Evolutionary conservation across 2,329 filamentous ascomycete species (phyloP).

Genomic region (Calcarisporium arbuscula): DNA sequence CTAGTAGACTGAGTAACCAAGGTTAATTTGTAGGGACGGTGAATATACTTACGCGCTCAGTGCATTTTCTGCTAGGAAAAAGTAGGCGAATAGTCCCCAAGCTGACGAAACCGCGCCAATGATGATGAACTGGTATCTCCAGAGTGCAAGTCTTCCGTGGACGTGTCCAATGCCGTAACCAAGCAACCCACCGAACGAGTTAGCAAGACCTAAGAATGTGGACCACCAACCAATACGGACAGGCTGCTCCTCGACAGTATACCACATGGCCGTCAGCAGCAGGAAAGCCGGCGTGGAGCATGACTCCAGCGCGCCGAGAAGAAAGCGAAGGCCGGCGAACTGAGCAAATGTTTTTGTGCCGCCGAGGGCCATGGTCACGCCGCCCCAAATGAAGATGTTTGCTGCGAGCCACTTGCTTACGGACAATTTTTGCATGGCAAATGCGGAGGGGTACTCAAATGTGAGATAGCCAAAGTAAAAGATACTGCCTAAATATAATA

Average conservation of each 20-base stretch:
- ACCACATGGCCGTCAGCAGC: slow-evolving; percentile 1
- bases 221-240: not conserved
- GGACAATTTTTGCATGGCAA: slow-evolving; percentile 39
- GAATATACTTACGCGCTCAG: too few species aligned
- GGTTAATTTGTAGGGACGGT: too few species aligned
- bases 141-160: slow-evolving; percentile 9
- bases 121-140: slow-evolving; percentile 23
- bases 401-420: slow-evolving; percentile 39
- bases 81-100: slow-evolving; percentile 16
- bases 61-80: slow-evolving; percentile 19
- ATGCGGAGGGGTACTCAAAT: slow-evolving; percentile 37
- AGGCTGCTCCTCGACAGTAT: slow-evolving; percentile 1
- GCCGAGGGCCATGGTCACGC: slow-evolving; percentile 36
- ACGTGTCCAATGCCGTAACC: slow-evolving; percentile 25
- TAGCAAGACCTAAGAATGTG: not conserved
- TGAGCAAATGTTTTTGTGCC: slow-evolving; percentile 27
- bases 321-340: slow-evolving; percentile 21
- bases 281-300: not conserved
- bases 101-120: slow-evolving; percentile 14
- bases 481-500: too few species aligned
- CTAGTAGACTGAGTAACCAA: too few species aligned
- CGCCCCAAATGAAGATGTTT: slow-evolving; percentile 24
- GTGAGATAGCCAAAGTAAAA: slow-evolving; percentile 44
- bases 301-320: slow-evolving; percentile 24
- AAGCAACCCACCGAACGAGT: slow-evolving; percentile 18